phyloP scores from a whole-genome alignment of 257 asterid genomes.

The Schizonepeta tenuifolia region DNA sequence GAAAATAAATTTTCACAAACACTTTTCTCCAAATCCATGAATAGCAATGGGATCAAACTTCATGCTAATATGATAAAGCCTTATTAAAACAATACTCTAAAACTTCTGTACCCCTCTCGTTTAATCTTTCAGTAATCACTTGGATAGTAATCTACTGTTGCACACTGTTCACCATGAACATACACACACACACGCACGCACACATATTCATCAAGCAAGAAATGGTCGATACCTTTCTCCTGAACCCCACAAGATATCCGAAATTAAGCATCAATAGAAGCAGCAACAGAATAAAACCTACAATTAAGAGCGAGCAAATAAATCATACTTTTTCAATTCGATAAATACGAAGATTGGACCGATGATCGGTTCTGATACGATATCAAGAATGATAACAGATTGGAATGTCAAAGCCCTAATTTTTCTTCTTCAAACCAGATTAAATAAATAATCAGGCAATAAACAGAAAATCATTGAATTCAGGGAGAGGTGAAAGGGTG shows the following conservation, averaged over 20 bases:
- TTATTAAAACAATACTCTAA: neutral
- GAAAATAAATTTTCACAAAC: neutral
- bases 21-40: conserved; percentile 3
- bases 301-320: neutral
- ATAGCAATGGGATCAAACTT: neutral
- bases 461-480: conserved; percentile 17
- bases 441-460: neutral
- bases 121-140: conserved; percentile 3
- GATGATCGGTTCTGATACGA: conserved; percentile 4
- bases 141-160: conserved; percentile 8
- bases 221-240: conserved; percentile 1
- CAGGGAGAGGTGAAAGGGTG: neutral
- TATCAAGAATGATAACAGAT: neutral
- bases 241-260: neutral
- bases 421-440: conserved; percentile 7
- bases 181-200: neutral
- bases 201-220: neutral
- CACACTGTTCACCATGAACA: neutral
- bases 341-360: neutral
- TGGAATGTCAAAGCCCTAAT: neutral
- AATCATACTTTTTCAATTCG: conserved; percentile 4
- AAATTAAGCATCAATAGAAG: neutral
- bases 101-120: neutral
- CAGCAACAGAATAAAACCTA: neutral
- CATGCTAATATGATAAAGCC: neutral